A percentile compares a stretch with the other conserved stretches of the same genome.
These are phyloP conservation scores for Syzygium aqueum DNA, from an alignment of 345 rosid genomes.

Conservation along the genomic window DNA sequence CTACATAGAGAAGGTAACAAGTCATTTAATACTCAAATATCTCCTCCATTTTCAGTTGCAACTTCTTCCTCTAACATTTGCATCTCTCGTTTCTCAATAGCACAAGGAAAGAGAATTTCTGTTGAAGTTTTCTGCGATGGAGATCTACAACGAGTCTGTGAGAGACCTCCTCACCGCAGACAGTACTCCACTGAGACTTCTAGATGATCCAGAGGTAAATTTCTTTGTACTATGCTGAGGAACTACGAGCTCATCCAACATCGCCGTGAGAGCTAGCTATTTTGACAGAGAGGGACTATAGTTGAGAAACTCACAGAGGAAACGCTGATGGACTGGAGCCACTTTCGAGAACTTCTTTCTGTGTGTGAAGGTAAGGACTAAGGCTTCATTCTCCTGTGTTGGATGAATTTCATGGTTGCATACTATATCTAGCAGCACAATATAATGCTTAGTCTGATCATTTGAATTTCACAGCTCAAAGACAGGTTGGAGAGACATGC, in stretches of 20 bases:
- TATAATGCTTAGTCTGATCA: neutral
- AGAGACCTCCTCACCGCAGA: conserved; percentile 78
- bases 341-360: conserved; percentile 68
- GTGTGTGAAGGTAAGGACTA: conserved; percentile 52
- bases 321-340: conserved; percentile 60
- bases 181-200: conserved; percentile 65
- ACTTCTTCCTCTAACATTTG: neutral
- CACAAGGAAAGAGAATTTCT: conserved; percentile 76
- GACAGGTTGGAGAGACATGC: conserved; percentile 92
- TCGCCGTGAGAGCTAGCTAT: neutral
- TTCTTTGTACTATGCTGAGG: conserved; percentile 1
- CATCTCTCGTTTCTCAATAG: conserved; percentile 21
- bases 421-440: neutral
- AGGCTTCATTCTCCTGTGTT: neutral
- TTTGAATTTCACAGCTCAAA: conserved; percentile 59
- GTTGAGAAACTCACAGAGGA: conserved; percentile 88
- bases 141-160: conserved; percentile 93
- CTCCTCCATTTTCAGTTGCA: neutral
- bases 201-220: conserved; percentile 92
- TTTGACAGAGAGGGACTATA: conserved; percentile 70
- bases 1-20: conserved; percentile 50
- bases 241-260: neutral
- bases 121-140: conserved; percentile 86
- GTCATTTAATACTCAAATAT: neutral
- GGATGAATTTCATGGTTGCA: neutral